Conservation (phyloP, 2,329 filamentous ascomycete species). For the Calonectria pteridis region DNA sequence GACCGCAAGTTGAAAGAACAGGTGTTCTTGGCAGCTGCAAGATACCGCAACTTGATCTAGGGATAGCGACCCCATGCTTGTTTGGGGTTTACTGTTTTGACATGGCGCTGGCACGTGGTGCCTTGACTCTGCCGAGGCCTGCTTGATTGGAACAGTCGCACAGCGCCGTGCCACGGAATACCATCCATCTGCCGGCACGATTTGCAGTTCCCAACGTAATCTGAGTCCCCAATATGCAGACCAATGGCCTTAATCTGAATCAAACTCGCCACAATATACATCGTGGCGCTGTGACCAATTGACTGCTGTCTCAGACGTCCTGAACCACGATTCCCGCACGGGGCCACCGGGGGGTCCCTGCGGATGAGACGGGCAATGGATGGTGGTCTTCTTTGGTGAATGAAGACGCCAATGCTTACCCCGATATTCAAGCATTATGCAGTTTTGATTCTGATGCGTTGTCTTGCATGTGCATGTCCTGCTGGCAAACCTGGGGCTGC, state of each 20-base stretch:
- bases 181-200: neutral
- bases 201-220: neutral
- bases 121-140: neutral
- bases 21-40: constrained; percentile 10
- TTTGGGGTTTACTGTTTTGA: neutral
- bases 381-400: neutral
- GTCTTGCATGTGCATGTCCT: constrained; percentile 3
- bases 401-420: neutral
- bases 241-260: neutral
- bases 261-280: neutral
- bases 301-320: neutral
- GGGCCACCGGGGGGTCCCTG: neutral
- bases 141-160: neutral
- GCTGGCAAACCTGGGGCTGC: constrained; percentile 6
- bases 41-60: neutral
- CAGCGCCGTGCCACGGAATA: neutral
- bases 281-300: neutral
- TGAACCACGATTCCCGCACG: neutral
- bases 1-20: constrained; percentile 21
- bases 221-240: neutral
- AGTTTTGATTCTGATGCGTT: neutral
- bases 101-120: constrained; percentile 1
- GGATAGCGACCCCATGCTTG: neutral
- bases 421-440: neutral
- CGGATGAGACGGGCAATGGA: neutral